Conservation (phyloP, 2,329 filamentous ascomycete genomes). For the Sclerotinia nivalis region DNA sequence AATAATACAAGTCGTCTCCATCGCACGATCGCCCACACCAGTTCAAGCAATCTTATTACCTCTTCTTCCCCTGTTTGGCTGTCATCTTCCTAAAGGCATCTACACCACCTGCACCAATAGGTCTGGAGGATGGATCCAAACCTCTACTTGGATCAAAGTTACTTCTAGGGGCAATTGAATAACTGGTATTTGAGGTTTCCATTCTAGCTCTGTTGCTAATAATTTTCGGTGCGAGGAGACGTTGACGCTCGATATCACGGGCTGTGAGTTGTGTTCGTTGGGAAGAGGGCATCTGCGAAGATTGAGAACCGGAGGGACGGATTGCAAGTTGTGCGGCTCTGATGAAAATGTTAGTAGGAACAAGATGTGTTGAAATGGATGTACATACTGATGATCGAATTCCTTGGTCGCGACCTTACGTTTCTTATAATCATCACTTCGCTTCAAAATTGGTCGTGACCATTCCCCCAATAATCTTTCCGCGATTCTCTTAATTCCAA, state of each 20-base stretch:
- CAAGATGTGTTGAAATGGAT: neutral
- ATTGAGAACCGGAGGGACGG: constrained; percentile 38
- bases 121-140: constrained; percentile 52
- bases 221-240: constrained; percentile 57
- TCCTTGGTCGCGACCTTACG: constrained; percentile 65
- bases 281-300: constrained; percentile 36
- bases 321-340: constrained; percentile 42
- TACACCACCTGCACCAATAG: constrained; percentile 62
- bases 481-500: constrained; percentile 87
- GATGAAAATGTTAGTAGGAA: constrained; percentile 26
- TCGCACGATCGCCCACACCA: neutral
- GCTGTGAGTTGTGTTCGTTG: constrained; percentile 37
- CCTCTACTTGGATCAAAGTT: constrained; percentile 57
- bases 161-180: constrained; percentile 49
- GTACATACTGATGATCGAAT: constrained; percentile 62
- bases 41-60: neutral
- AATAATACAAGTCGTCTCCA: constrained; percentile 10
- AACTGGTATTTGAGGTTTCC: constrained; percentile 41
- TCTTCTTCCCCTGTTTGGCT: constrained; percentile 55
- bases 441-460: constrained; percentile 91
- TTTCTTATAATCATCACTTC: constrained; percentile 93
- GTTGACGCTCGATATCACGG: constrained; percentile 53
- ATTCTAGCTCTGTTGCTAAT: constrained; percentile 56
- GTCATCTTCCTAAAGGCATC: constrained; percentile 68
- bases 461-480: constrained; percentile 92